These are phyloP conservation scores for Pseudonectria foliicola DNA, from an alignment of 2,329 filamentous ascomycete species.

Conservation along the genomic window DNA sequence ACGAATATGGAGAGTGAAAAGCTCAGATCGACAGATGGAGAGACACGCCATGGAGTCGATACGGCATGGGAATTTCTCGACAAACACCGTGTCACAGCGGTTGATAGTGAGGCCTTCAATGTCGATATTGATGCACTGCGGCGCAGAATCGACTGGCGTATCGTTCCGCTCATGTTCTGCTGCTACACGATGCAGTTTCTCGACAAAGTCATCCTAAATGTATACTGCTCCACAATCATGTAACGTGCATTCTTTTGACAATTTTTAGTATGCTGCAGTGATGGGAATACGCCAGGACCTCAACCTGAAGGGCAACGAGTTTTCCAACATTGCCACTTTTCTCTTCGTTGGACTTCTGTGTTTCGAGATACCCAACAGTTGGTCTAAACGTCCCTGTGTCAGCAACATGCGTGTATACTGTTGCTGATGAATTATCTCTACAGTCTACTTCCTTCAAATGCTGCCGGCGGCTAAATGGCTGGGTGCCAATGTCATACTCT, in stretches of 20 bases:
- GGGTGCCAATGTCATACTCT: constrained; percentile 49
- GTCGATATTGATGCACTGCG: constrained; percentile 40
- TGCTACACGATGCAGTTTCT: constrained; percentile 58
- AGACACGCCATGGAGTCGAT: constrained; percentile 28
- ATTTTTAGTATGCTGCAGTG: constrained; percentile 52
- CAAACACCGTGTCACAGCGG: constrained; percentile 31
- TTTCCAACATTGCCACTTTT: constrained; percentile 54
- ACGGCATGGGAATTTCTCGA: constrained; percentile 40
- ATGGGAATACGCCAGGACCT: constrained; percentile 54
- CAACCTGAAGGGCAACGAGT: constrained; percentile 50
- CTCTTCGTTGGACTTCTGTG: constrained; percentile 56
- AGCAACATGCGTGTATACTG: neutral
- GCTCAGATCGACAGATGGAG: constrained; percentile 3
- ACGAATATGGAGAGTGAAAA: constrained; percentile 4
- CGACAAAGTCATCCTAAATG: constrained; percentile 58
- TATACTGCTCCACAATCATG: constrained; percentile 25
- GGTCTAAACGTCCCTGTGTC: too few relatives aligned
- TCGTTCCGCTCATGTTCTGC: constrained; percentile 55
- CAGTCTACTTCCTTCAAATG: constrained; percentile 51
- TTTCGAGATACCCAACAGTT: constrained; percentile 54
- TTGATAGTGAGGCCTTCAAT: constrained; percentile 22
- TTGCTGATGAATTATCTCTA: neutral
- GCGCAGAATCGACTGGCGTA: constrained; percentile 50
- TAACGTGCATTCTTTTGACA: constrained; percentile 1
- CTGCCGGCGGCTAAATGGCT: constrained; percentile 56